These are phyloP conservation scores for Ambrosiella cleistominuta DNA, from an alignment of 2,329 filamentous ascomycete species.

Conservation along the genomic window DNA sequence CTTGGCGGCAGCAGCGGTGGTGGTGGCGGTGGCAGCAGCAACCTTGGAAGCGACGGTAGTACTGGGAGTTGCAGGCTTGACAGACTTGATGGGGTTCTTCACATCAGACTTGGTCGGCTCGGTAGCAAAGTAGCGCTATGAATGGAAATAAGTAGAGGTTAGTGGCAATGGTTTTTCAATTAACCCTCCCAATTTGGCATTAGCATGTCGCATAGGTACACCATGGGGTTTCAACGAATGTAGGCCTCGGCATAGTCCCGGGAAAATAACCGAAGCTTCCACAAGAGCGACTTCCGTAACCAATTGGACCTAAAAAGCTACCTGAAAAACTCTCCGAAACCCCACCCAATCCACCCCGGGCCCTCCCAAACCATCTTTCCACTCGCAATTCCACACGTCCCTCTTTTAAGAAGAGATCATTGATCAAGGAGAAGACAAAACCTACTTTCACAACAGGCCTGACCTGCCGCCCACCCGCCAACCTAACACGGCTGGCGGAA, in stretches of 20 bases:
- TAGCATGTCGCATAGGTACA: too few species aligned
- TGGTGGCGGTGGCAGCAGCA: slow-evolving; percentile 20
- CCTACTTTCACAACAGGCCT: slow-evolving; percentile 10
- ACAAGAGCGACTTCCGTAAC: too few species aligned
- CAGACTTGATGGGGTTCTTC: slow-evolving; percentile 24
- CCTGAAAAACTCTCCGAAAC: too few species aligned
- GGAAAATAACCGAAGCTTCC: too few species aligned
- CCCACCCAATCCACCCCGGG: too few species aligned
- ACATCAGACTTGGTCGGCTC: slow-evolving; percentile 20
- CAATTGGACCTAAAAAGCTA: too few species aligned
- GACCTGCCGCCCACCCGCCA: slow-evolving; percentile 9
- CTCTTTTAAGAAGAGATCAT: not conserved
- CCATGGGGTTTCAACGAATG: too few species aligned
- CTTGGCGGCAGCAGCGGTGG: slow-evolving; percentile 6
- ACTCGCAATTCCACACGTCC: not conserved
- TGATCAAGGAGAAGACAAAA: not conserved
- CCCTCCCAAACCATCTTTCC: too few species aligned
- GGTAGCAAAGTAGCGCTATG: slow-evolving; percentile 40
- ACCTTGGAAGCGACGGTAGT: slow-evolving; percentile 24
- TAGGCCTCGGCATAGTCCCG: too few species aligned
- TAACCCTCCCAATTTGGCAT: too few species aligned
- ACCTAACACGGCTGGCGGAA: slow-evolving; percentile 32
- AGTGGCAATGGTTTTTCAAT: not conserved
- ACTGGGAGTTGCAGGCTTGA: slow-evolving; percentile 23
- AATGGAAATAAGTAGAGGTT: not conserved